Percentiles rank a stretch among this genome's conserved stretches.
Evolutionary conservation across 345 rosid species (phyloP).

Genomic region (Firmiana major): DNA sequence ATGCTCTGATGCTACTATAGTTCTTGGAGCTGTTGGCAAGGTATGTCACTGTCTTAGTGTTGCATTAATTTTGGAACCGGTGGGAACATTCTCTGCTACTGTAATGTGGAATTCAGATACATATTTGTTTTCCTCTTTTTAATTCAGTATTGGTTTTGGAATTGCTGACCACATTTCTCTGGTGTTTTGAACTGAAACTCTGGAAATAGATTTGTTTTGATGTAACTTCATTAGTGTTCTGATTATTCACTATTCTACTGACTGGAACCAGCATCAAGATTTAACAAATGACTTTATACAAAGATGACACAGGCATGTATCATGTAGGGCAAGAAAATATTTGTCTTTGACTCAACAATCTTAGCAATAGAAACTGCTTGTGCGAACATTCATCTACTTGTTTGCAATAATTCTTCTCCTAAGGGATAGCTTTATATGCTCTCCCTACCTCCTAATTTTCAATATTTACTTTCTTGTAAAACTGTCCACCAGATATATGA

Average conservation of each 20-base stretch:
- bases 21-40: constrained; percentile 99
- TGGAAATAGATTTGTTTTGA: background rate
- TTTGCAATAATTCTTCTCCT: background rate
- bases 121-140: background rate
- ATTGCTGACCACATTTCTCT: background rate
- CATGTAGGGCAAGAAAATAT: no score
- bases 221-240: background rate
- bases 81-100: background rate
- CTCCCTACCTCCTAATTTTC: background rate
- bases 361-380: no score
- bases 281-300: no score
- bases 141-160: background rate
- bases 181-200: background rate
- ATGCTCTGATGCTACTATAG: constrained; percentile 93
- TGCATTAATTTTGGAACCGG: background rate
- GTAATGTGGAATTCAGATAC: background rate
- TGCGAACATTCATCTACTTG: background rate
- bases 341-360: no score
- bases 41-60: constrained; percentile 33
- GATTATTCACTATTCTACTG: background rate
- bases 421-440: background rate
- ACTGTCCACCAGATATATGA: background rate
- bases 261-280: no score
- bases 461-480: background rate
- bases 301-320: no score